Conservation (phyloP, 306 rosid species). For the Canavalia ensiformis region DNA sequence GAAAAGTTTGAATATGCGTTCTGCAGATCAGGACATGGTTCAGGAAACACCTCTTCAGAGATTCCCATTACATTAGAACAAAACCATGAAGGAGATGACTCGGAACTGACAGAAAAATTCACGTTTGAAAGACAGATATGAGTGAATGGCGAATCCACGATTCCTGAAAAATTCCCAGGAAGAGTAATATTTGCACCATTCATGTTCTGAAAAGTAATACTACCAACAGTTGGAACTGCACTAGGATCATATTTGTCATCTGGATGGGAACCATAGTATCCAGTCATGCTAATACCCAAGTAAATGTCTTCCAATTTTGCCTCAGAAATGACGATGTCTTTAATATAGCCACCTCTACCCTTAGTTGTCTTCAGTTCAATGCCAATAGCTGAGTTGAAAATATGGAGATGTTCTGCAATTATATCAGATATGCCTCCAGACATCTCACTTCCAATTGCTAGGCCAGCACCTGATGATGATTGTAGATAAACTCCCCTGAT, state of each 20-base stretch:
- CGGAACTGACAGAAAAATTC: constrained; percentile 50
- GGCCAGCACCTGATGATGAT: constrained; percentile 63
- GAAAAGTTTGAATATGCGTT: constrained; percentile 44
- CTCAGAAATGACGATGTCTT: constrained; percentile 52
- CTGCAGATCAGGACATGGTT: constrained; percentile 61
- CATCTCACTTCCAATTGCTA: constrained; percentile 76
- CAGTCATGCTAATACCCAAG: constrained; percentile 56
- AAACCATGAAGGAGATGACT: constrained; percentile 59
- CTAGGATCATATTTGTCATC: constrained; percentile 67
- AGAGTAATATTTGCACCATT: constrained; percentile 54
- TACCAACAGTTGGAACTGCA: constrained; percentile 57
- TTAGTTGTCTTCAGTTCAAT: constrained; percentile 63
- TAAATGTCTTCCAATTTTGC: constrained; percentile 52
- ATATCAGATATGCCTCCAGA: constrained; percentile 70
- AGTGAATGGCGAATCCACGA: constrained; percentile 54
- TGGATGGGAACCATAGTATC: constrained; percentile 67
- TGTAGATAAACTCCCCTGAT: constrained; percentile 57
- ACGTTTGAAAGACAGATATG: constrained; percentile 64
- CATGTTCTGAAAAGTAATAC: constrained; percentile 58
- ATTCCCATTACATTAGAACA: constrained; percentile 60
- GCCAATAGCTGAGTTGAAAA: constrained; percentile 57
- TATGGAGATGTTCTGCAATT: constrained; percentile 51
- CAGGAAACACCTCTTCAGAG: constrained; percentile 56
- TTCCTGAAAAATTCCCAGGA: constrained; percentile 71
- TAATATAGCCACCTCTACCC: constrained; percentile 77